These are phyloP conservation scores for Curvularia verruculosa DNA, from an alignment of 2,329 filamentous ascomycete species.

Conservation along the genomic window DNA sequence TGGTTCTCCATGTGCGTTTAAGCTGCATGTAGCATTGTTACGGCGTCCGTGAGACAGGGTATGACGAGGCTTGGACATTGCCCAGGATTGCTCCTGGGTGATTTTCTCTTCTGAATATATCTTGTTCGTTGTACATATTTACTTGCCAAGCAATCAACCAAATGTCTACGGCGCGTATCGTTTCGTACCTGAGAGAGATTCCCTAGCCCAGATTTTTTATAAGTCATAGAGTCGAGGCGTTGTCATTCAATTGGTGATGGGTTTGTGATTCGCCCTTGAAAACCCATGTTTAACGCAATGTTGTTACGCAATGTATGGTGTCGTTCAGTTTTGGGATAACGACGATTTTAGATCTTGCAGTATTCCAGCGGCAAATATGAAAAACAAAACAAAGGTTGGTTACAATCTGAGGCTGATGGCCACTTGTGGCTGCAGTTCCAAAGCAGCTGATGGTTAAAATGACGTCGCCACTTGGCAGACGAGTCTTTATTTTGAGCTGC, in stretches of 20 bases:
- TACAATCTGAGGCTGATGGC: background rate
- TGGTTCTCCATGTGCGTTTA: constrained; percentile 53
- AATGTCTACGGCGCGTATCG: background rate
- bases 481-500: background rate
- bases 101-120: constrained; percentile 3
- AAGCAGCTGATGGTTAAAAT: background rate
- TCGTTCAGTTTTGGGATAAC: background rate
- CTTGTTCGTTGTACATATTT: background rate
- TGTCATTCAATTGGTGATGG: background rate
- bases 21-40: background rate
- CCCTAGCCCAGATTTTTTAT: background rate
- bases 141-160: background rate
- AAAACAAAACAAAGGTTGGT: background rate
- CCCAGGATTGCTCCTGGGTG: background rate
- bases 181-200: no score
- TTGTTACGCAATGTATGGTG: background rate
- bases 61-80: background rate
- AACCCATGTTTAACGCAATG: background rate
- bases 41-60: background rate
- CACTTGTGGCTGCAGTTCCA: background rate
- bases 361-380: background rate
- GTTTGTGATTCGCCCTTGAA: background rate
- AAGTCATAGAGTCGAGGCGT: background rate
- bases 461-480: background rate
- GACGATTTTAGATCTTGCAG: background rate